Base-by-base conservation (phyloP, 257 asterid species). In the Primulina eburnea region DNA sequence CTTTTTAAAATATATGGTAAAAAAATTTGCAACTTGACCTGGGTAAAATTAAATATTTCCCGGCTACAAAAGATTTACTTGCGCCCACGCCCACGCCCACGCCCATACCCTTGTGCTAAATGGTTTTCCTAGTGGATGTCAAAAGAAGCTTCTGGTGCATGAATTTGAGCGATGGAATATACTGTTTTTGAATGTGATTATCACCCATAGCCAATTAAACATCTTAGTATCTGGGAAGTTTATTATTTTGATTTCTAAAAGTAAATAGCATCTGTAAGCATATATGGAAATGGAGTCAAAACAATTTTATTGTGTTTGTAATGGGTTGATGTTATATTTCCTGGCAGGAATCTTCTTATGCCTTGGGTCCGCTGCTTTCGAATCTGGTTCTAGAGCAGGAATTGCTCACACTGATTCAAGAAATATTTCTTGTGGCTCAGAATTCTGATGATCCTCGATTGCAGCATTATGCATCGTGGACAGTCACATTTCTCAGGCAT, bases 381-480 rank as follows among this genome's bases (percentile, higher is more conserved):
- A 83, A 75, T 76, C 79, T 78, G 68, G 80, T 64, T 40, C 50
- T 87, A 82, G 97, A 90, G 90, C 81, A 84, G 3, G 92, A 85
- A 68, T 68, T 71, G 37, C 89, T 88, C 16, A 75, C 90, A 63
- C 60, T 86, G 72, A 79, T 91, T 77, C 97, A 92, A 75, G 99
- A 94, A 72, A 80, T 89, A 38, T 94, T 90, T 82, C 95, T 90
- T 53, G 75, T 79, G 16, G 92, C 96, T 14, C 91, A 89, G 81
- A 88, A 76, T 75, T 79, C 92, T 75, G 84, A 81, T 79, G 94
- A 88, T 73, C 86, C 84, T 68, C 89, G 78, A 60, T 75, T 86
- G 67, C 95, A 84, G 79, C 87, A 91, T 70, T 77, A 80, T 82
- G 99, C 96, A 53, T 89, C 99, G 60, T 91, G 99, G 99, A 85